phyloP scores from a whole-genome alignment of 1,284 basidiomycete species.

The Puccinia coronata region DNA sequence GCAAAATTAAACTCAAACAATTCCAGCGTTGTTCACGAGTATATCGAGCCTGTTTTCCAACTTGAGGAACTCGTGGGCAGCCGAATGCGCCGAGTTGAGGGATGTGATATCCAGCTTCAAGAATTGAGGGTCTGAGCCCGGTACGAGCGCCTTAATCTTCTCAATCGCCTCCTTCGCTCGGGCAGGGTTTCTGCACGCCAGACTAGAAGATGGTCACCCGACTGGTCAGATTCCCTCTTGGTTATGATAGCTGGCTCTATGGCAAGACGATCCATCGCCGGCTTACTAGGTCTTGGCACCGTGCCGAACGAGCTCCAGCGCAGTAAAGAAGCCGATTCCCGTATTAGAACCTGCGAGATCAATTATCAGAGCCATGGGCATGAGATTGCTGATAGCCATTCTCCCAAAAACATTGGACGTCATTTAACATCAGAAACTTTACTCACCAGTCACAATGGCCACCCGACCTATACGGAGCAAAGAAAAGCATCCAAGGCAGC shows the following conservation, averaged over 20 bases:
- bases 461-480: constrained; percentile 20
- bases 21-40: constrained; percentile 57
- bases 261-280: too few relatives aligned
- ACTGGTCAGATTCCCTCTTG: background rate
- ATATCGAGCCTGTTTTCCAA: constrained; percentile 57
- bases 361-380: background rate
- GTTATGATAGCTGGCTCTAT: too few relatives aligned
- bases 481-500: background rate
- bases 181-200: constrained; percentile 28
- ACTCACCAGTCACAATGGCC: constrained; percentile 40
- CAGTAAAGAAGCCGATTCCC: constrained; percentile 36
- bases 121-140: constrained; percentile 54
- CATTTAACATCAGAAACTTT: background rate
- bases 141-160: constrained; percentile 50
- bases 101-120: constrained; percentile 58
- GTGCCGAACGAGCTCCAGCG: constrained; percentile 28
- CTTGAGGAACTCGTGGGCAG: constrained; percentile 54
- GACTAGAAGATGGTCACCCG: background rate
- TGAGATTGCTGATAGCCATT: background rate
- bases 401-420: too few relatives aligned
- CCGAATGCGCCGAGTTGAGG: constrained; percentile 54
- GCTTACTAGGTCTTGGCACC: constrained; percentile 45
- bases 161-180: constrained; percentile 25
- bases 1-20: constrained; percentile 34
- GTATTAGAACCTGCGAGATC: constrained; percentile 22